phyloP scores from a whole-genome alignment of 176 grass and related monocot species.

The Sorghum bicolor region DNA sequence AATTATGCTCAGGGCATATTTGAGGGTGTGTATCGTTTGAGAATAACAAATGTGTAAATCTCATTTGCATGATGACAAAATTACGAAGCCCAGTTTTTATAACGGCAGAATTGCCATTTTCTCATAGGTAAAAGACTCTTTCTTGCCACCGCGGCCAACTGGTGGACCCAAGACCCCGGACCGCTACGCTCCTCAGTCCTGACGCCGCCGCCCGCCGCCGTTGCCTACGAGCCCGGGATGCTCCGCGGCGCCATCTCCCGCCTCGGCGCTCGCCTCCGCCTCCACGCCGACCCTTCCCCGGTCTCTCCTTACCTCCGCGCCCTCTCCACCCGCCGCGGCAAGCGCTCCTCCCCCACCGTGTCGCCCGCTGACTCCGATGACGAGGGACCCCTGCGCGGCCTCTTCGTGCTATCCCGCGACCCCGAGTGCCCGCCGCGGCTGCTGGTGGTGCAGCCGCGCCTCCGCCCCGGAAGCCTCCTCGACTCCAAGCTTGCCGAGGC shows the following conservation, averaged over 20 bases:
- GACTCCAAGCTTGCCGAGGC: constrained; percentile 82
- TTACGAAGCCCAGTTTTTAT: no score
- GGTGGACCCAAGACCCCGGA: background rate
- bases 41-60: no score
- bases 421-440: constrained; percentile 59
- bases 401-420: constrained; percentile 61
- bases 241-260: constrained; percentile 35
- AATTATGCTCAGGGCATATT: no score
- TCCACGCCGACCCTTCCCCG: background rate
- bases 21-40: no score
- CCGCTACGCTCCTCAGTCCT: background rate
- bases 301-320: constrained; percentile 16
- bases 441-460: constrained; percentile 82
- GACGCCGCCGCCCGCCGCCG: background rate
- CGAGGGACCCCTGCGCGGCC: constrained; percentile 29
- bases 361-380: constrained; percentile 40
- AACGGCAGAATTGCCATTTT: no score
- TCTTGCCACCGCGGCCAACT: background rate
- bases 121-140: no score
- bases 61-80: no score
- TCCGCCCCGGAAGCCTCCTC: constrained; percentile 72
- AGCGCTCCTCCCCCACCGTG: constrained; percentile 30
- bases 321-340: constrained; percentile 46
- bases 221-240: constrained; percentile 32
- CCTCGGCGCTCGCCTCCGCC: constrained; percentile 25